Evolutionary conservation across 768 basidiomycete genomes (phyloP), one percentile per base, ranked within the genome.

Genomic region (Kwoniella mangroviensis): DNA sequence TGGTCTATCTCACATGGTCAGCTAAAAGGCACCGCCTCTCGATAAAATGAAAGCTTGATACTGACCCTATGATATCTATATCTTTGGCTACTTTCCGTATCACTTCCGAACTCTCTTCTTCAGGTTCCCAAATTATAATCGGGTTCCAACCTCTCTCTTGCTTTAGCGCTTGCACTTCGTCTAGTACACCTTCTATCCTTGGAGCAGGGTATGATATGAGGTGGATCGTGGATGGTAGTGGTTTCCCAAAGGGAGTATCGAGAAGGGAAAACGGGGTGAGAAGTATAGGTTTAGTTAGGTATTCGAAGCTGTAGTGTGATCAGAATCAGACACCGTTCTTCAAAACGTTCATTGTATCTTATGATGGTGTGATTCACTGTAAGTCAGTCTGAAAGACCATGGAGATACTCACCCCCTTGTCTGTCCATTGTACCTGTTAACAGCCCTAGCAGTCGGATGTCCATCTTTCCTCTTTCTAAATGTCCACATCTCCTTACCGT

Each of bases 81-180:
- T 66, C 28, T 3, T 19, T 19, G 6, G 60, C 65, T 21, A 77
- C n/a, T 12, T n/a, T 40, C 26, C 22, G 19, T 19, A 74, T 21
- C 11, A 65, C 71, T 15, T 73, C 68, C 42, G 70, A 41, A 21
- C 43, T 55, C 49, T 67, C 69, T 58, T 67, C 71, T 34, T 78
- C 68, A 41, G 77, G 75, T 34, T 78, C 77, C 73, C 77, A 78
- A 2, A 78, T 63, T 26, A 78, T 64, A 49, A 40, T 69, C 2
- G 77, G 77, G 12, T 64, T 21, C 77, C 77, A 75, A 21, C 21
- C 51, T 17, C 4, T 17, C 28, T 55, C 22, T 11, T 28, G 13
- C 42, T 41, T 57, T 58, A 74, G 40, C 22, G 67, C 42, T 17
- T 54, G 7, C 11, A 75, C 43, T 43, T 76, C 75, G 11, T 49